A percentile compares a stretch with the other conserved stretches of the same genome.
Evolutionary conservation across 768 basidiomycete species (phyloP).

Genomic region (Boletellus ananiceps): DNA sequence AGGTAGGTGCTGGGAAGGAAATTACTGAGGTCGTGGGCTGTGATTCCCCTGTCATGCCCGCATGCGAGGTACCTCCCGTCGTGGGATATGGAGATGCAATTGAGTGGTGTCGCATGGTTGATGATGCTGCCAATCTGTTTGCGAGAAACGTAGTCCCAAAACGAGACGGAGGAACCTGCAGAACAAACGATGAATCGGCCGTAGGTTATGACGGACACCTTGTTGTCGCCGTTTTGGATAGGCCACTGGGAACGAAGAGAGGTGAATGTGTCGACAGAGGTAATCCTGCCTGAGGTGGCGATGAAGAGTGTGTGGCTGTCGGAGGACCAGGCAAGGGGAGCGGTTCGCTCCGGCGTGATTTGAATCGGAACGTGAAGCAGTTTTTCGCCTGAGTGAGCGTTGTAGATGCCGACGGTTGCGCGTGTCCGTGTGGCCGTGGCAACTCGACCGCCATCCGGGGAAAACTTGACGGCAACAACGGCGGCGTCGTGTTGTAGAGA

Average conservation of each 20-base stretch:
- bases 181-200: not conserved
- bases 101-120: not conserved
- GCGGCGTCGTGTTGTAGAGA: not conserved
- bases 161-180: slow-evolving; percentile 2
- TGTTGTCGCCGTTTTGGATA: not conserved
- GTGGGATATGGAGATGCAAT: slow-evolving; percentile 2
- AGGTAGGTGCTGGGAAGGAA: slow-evolving; percentile 3
- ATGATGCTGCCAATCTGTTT: not conserved
- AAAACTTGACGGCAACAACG: not conserved
- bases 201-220: not conserved
- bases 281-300: not conserved
- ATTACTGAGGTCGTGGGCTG: not conserved
- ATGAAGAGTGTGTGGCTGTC: not conserved
- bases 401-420: not conserved
- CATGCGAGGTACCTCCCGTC: slow-evolving; percentile 9
- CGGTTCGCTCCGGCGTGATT: not conserved
- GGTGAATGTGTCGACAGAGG: not conserved
- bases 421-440: not conserved
- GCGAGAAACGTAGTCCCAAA: slow-evolving; percentile 5
- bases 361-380: not conserved
- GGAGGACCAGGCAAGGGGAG: not conserved
- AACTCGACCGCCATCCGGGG: not conserved
- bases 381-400: not conserved
- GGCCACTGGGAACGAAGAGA: not conserved
- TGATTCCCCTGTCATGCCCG: not conserved